These are phyloP conservation scores for Neophaeococcomyces mojaviensis DNA, from an alignment of 2,329 filamentous ascomycete genomes.

Conservation along the genomic window DNA sequence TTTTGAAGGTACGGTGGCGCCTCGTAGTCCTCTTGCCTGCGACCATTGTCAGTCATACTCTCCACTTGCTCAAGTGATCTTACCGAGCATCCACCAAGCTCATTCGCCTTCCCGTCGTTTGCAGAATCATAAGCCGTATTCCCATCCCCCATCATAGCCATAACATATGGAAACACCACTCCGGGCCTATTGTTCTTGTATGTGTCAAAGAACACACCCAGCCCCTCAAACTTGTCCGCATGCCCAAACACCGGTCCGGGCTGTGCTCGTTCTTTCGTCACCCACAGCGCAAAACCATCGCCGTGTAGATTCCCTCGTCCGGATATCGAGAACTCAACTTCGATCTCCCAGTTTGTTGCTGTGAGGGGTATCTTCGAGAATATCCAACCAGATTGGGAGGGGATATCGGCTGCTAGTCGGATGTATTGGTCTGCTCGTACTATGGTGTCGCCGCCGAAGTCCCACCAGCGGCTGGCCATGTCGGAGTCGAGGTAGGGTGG, in stretches of 20 bases:
- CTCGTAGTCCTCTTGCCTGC: constrained; percentile 75
- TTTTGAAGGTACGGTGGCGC: constrained; percentile 71
- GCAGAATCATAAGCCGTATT: constrained; percentile 83
- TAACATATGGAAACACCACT: constrained; percentile 91
- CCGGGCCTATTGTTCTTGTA: constrained; percentile 99
- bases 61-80: constrained; percentile 23
- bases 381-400: constrained; percentile 85
- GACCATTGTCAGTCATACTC: background rate
- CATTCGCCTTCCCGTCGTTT: constrained; percentile 87
- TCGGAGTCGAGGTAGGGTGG: constrained; percentile 95
- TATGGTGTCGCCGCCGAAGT: constrained; percentile 94
- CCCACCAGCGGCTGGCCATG: constrained; percentile 97
- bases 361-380: constrained; percentile 92
- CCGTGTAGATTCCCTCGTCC: constrained; percentile 86
- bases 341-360: constrained; percentile 97
- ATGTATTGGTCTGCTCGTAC: constrained; percentile 74
- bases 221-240: constrained; percentile 80
- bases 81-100: constrained; percentile 86
- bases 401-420: constrained; percentile 80
- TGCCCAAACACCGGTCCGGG: constrained; percentile 81
- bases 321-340: constrained; percentile 90
- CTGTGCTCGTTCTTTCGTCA: constrained; percentile 83
- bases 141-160: constrained; percentile 96
- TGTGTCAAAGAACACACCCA: constrained; percentile 94
- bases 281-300: constrained; percentile 96